Evolutionary conservation across 106 monocot species (phyloP).

Genomic region (Alisma plantagoaquatica): DNA sequence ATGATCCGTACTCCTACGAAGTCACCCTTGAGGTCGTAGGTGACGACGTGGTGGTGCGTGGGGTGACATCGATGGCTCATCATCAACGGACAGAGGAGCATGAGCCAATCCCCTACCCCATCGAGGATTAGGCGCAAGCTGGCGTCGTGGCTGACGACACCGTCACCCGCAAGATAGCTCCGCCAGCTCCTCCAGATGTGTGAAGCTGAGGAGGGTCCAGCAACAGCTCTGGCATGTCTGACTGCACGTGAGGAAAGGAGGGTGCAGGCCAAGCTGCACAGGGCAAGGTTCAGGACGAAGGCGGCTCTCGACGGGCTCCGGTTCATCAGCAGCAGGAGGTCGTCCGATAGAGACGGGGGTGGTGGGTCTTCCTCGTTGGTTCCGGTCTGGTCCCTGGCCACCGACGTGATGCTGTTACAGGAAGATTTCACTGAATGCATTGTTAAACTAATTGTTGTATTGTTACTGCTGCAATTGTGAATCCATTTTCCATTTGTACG

Average conservation of each 20-base stretch:
- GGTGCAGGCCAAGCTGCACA: slow-evolving; percentile 39
- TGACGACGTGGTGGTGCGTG: slow-evolving; percentile 54
- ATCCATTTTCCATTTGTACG: too few relatives aligned
- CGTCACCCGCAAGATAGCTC: slow-evolving; percentile 21
- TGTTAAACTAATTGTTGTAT: too few relatives aligned
- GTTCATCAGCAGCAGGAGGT: slow-evolving; percentile 58
- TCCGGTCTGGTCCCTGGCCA: slow-evolving; percentile 41
- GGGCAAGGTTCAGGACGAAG: slow-evolving; percentile 51
- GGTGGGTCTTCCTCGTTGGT: slow-evolving; percentile 21
- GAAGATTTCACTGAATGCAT: slow-evolving; percentile 91
- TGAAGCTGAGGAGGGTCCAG: not conserved
- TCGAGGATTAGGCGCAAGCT: slow-evolving; percentile 62
- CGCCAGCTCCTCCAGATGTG: too few relatives aligned
- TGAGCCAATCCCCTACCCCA: slow-evolving; percentile 56
- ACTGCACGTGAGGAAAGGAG: slow-evolving; percentile 43
- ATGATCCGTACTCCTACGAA: too few relatives aligned
- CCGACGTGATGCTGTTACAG: slow-evolving; percentile 52
- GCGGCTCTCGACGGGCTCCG: slow-evolving; percentile 63
- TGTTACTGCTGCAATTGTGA: too few relatives aligned
- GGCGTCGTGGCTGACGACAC: slow-evolving; percentile 50
- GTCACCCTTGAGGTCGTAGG: slow-evolving; percentile 72
- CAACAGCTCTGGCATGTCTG: slow-evolving; percentile 19
- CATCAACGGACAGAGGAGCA: slow-evolving; percentile 25
- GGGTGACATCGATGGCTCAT: slow-evolving; percentile 32
- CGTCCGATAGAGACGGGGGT: too few relatives aligned